phyloP scores from a whole-genome alignment of 2,329 filamentous ascomycete genomes.

The Intubia oerlemansii region DNA sequence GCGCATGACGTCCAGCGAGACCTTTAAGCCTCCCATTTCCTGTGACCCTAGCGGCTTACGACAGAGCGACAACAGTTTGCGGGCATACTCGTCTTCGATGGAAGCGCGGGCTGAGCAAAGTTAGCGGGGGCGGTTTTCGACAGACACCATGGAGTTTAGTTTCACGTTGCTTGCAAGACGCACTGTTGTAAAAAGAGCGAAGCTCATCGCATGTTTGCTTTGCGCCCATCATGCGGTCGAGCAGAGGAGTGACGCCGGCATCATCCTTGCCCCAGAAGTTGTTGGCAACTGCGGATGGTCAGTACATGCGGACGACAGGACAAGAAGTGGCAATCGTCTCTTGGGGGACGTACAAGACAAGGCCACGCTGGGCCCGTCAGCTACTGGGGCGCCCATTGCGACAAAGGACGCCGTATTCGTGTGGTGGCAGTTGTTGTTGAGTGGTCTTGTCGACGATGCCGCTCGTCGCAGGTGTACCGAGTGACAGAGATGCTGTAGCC shows the following conservation, averaged over 20 bases:
- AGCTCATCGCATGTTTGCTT: constrained; percentile 92
- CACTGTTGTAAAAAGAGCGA: constrained; percentile 72
- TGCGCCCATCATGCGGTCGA: constrained; percentile 85
- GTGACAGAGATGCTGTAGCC: no score
- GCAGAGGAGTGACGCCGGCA: constrained; percentile 74
- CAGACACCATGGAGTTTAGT: no score
- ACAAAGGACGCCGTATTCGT: no score
- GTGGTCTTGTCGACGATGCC: no score
- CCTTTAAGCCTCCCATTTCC: constrained; percentile 64
- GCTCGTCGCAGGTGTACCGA: no score
- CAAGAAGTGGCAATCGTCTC: not conserved
- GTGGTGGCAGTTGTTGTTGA: no score
- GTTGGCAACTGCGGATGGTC: constrained; percentile 57
- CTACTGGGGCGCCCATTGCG: no score
- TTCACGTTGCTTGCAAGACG: constrained; percentile 1
- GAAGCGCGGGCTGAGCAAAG: constrained; percentile 56
- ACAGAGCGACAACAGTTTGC: constrained; percentile 68
- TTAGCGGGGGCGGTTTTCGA: no score
- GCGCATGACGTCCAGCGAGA: constrained; percentile 70
- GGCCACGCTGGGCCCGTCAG: constrained; percentile 9
- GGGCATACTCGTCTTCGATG: constrained; percentile 90
- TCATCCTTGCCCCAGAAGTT: constrained; percentile 99
- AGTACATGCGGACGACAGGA: no score
- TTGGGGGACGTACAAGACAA: constrained; percentile 9
- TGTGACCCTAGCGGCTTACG: constrained; percentile 77